Conservation (phyloP, 2,329 filamentous ascomycete species). For the Sporothrix sp. region DNA sequence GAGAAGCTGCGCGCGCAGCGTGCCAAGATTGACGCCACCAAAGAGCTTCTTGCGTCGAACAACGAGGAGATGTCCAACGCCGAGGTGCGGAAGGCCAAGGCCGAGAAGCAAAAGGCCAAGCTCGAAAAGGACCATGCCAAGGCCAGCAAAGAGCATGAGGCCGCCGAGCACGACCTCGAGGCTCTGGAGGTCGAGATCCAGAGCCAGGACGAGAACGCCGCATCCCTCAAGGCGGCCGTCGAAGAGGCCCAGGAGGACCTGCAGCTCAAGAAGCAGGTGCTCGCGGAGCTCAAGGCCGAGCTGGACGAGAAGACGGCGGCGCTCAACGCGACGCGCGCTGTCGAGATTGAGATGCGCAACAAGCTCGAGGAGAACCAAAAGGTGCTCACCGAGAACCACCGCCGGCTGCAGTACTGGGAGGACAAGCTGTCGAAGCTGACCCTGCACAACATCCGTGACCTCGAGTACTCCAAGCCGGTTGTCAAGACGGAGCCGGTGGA, state of each 20-base stretch:
- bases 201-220: conserved; percentile 65
- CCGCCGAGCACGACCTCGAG: conserved; percentile 62
- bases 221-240: conserved; percentile 60
- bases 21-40: conserved; percentile 78
- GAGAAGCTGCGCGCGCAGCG: conserved; percentile 86
- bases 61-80: conserved; percentile 76
- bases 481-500: conserved; percentile 21
- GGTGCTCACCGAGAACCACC: conserved; percentile 74
- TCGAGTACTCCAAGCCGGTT: conserved; percentile 32
- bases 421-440: conserved; percentile 79
- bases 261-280: conserved; percentile 67
- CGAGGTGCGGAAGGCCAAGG: conserved; percentile 82
- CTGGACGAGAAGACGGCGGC: conserved; percentile 78
- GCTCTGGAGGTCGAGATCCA: conserved; percentile 69
- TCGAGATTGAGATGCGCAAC: conserved; percentile 97
- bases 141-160: conserved; percentile 68
- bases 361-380: conserved; percentile 97
- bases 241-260: conserved; percentile 76
- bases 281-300: conserved; percentile 70
- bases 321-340: conserved; percentile 77
- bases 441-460: conserved; percentile 70
- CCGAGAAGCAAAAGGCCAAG: conserved; percentile 84
- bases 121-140: conserved; percentile 74
- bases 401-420: conserved; percentile 73
- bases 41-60: conserved; percentile 72